Evolutionary conservation across 148 eudicot species (phyloP), one percentile per base, ranked within the genome.

Genomic region (Arctostaphylos glauca): DNA sequence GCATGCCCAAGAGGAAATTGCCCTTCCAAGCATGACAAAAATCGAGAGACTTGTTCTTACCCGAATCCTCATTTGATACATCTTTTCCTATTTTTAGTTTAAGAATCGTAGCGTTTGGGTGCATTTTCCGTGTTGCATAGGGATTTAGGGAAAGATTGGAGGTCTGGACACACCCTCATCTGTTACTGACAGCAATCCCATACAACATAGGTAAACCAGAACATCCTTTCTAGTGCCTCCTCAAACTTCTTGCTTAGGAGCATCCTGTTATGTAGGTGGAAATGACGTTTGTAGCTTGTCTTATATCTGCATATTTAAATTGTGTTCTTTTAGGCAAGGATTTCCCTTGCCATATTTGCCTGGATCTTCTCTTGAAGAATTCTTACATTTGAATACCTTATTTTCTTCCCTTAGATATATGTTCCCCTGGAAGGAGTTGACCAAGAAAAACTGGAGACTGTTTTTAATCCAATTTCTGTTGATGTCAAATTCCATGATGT

Each of bases 401-500:
- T 44, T 19, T 3, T 56, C 53, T 3, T 87, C 13, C 46, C 75
- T 67, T 31, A 96, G 98, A 92, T 96, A 82, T 94, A 96, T 86
- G 62, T 94, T 25, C 85, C 90, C 46, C 67, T 96, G 73, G 95
- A 96, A 55, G 97, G 98, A 68, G 98, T 93, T 56, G 93, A 92
- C 44, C 89, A 93, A 82, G 96, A 91, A 74, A 94, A 94, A 81
- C 77, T 93, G 41, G 92, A 93, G 85, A 82, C 87, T 5, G 87
- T 59, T 23, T 88, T 96, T 74, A 94, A 88, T 84, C 83, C 91
- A 14, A 86, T 52, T 84, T 91, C 98, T 3, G 23, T 92, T 41
- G 98, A 93, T 74, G 81, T 92, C 84, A 94, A 94, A 80, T 87
- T 96, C 77, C 92, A 96, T 87, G 96, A 96, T 87, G 93, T 96